A percentile compares a stretch with the other conserved stretches of the same genome.
phyloP scores from a whole-genome alignment of 2,329 filamentous ascomycete genomes.

The Celoporthe dispersa region DNA sequence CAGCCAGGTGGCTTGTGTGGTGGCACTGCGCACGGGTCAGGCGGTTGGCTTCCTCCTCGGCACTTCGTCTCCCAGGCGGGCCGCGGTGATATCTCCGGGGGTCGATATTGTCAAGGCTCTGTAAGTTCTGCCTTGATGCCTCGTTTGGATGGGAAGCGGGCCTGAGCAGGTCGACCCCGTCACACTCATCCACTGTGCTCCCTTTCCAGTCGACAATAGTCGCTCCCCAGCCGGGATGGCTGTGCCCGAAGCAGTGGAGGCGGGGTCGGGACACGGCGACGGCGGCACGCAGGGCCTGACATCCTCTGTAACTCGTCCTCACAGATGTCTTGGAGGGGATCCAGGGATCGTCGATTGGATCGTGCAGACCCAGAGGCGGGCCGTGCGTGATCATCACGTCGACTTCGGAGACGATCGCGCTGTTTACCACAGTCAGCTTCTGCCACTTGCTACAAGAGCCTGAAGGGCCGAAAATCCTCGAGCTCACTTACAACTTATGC shows the following conservation, averaged over 20 bases:
- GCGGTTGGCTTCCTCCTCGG: not conserved
- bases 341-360: not conserved
- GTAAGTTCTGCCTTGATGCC: not conserved
- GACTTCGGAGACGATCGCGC: constrained; percentile 32
- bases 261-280: constrained; percentile 37
- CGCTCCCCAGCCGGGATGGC: constrained; percentile 42
- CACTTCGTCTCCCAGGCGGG: not conserved
- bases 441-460: not conserved
- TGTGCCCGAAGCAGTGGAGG: constrained; percentile 45
- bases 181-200: not conserved
- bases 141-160: not conserved
- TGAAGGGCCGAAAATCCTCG: too few species aligned
- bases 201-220: constrained; percentile 53
- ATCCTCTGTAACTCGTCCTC: constrained; percentile 42
- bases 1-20: not conserved
- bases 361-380: constrained; percentile 33
- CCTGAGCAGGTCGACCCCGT: not conserved
- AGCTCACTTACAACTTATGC: constrained; percentile 34
- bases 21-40: not conserved
- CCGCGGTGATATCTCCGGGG: not conserved
- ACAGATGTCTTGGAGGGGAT: constrained; percentile 41
- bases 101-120: not conserved
- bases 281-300: constrained; percentile 38
- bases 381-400: constrained; percentile 44
- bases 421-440: not conserved